These are phyloP conservation scores for Yarrowia hollandica DNA, from an alignment of 805 yeast genomes.

Conservation along the genomic window DNA sequence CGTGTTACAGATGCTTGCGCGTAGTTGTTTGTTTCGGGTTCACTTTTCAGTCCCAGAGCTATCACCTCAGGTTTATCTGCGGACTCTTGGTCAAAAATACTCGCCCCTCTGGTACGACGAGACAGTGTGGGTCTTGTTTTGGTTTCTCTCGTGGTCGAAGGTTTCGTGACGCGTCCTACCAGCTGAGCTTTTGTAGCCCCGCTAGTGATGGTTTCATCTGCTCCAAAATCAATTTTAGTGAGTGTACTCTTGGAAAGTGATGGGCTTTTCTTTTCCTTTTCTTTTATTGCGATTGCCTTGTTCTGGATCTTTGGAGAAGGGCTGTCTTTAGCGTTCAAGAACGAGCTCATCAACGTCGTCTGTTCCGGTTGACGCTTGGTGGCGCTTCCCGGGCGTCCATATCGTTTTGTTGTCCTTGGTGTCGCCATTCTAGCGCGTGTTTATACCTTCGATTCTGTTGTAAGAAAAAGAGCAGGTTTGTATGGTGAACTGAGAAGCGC, in stretches of 20 bases:
- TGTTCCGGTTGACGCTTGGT: slow-evolving; percentile 1
- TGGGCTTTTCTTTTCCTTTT: background rate
- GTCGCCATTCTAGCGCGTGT: slow-evolving; percentile 1
- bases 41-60: no score
- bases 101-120: background rate
- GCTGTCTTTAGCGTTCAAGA: background rate
- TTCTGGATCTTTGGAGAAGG: background rate
- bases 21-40: no score
- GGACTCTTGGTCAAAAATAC: background rate
- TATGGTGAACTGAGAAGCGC: background rate
- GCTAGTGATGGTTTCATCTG: no score
- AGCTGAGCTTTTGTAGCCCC: background rate
- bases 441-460: background rate
- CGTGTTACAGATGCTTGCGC: background rate
- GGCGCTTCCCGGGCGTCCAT: background rate
- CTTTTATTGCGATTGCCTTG: background rate
- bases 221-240: background rate
- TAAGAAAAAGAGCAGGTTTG: background rate
- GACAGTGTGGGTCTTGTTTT: background rate
- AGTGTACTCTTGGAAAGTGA: background rate
- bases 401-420: slow-evolving; percentile 1
- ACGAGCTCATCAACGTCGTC: slow-evolving; percentile 7
- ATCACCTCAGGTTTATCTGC: background rate
- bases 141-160: background rate
- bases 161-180: slow-evolving; percentile 13